These are phyloP conservation scores for Wickerhamiella azyma DNA, from an alignment of 805 yeast genomes.

Conservation along the genomic window DNA sequence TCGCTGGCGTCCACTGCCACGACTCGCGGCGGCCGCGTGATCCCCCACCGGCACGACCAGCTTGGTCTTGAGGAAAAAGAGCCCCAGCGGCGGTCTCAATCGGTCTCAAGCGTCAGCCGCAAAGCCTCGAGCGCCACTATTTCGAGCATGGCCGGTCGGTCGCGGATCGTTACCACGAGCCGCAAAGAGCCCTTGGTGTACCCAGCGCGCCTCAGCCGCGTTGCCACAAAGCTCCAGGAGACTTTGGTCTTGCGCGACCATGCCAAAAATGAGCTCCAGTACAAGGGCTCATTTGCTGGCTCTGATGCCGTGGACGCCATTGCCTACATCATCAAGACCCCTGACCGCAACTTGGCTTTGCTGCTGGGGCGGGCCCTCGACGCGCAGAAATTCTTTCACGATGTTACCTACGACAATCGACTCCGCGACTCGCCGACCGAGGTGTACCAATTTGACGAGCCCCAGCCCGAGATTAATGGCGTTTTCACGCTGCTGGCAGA, in stretches of 20 bases:
- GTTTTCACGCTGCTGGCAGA: constrained; percentile 86
- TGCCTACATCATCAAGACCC: constrained; percentile 71
- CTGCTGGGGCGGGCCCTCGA: constrained; percentile 82
- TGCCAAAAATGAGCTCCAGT: constrained; percentile 80
- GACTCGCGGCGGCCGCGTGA: constrained; percentile 21
- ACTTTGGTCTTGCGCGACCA: constrained; percentile 58
- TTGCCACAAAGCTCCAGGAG: constrained; percentile 65
- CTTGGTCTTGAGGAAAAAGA: constrained; percentile 6
- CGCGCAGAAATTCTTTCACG: constrained; percentile 88
- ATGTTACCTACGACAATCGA: constrained; percentile 88
- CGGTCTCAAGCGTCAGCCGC: constrained; percentile 10
- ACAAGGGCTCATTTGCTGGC: constrained; percentile 89
- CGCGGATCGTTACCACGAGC: constrained; percentile 36
- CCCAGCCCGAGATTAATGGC: constrained; percentile 49
- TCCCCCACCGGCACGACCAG: constrained; percentile 13
- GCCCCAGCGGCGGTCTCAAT: not conserved
- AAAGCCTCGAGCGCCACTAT: constrained; percentile 18
- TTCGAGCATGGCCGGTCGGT: constrained; percentile 16
- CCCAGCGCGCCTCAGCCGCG: constrained; percentile 79
- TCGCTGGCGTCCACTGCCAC: constrained; percentile 9
- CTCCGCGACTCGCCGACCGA: constrained; percentile 78
- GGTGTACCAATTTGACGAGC: constrained; percentile 55
- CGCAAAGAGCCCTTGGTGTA: constrained; percentile 57
- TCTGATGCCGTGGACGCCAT: constrained; percentile 87
- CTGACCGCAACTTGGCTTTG: constrained; percentile 81